Conservation (phyloP, 2,329 filamentous ascomycete genomes). For the Pseudocercospora musae region DNA sequence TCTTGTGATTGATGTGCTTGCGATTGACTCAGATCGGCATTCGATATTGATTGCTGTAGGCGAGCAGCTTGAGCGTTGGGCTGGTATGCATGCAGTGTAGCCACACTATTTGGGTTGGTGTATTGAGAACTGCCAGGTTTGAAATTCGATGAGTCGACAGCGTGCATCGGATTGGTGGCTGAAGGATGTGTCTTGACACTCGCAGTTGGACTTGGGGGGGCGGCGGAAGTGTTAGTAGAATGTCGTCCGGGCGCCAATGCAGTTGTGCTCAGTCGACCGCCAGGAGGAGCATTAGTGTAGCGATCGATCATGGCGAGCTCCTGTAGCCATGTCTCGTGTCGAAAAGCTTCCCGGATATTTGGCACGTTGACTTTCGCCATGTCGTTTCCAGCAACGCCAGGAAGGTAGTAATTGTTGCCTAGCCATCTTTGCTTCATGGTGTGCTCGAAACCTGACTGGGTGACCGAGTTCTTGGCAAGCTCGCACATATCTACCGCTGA, state of each 20-base stretch:
- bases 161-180: slow-evolving; percentile 32
- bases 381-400: slow-evolving; percentile 79
- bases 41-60: slow-evolving; percentile 13
- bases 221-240: slow-evolving; percentile 14
- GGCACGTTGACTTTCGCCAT: slow-evolving; percentile 97
- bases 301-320: slow-evolving; percentile 70
- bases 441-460: slow-evolving; percentile 89
- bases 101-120: slow-evolving; percentile 28
- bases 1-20: slow-evolving; percentile 9
- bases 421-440: slow-evolving; percentile 90
- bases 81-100: slow-evolving; percentile 29
- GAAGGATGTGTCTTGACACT: slow-evolving; percentile 44
- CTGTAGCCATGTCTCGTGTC: slow-evolving; percentile 78
- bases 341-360: slow-evolving; percentile 84
- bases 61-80: slow-evolving; percentile 39
- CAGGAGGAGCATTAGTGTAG: slow-evolving; percentile 37
- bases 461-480: slow-evolving; percentile 90
- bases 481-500: slow-evolving; percentile 98
- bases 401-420: slow-evolving; percentile 70
- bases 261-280: slow-evolving; percentile 27
- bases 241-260: slow-evolving; percentile 26
- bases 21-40: slow-evolving; percentile 6
- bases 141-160: slow-evolving; percentile 23
- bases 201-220: slow-evolving; percentile 36
- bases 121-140: slow-evolving; percentile 9